phyloP scores from a whole-genome alignment of 179 eudicot genomes.

The Sideroxylon spinosum region DNA sequence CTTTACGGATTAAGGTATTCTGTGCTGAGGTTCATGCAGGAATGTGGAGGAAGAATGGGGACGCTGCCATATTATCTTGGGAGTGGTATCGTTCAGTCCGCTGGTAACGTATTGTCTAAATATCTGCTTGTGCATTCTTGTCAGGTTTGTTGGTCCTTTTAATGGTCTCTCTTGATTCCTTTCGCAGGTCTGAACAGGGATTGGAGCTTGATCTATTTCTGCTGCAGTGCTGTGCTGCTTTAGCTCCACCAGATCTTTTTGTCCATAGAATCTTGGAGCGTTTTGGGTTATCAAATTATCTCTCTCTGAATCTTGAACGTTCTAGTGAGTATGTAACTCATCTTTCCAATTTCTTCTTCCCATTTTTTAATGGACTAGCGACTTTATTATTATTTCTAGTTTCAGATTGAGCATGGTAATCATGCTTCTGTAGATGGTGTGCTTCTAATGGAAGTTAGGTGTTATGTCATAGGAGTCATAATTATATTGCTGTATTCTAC shows the following conservation, averaged over 20 bases:
- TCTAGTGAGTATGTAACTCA: conserved; percentile 81
- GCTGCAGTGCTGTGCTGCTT: conserved; percentile 95
- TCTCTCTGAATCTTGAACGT: conserved; percentile 49
- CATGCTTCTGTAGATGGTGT: background rate
- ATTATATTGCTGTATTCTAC: too few species aligned
- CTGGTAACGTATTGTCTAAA: conserved; percentile 45
- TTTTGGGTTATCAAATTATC: conserved; percentile 67
- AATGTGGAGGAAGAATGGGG: conserved; percentile 98
- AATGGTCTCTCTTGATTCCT: conserved; percentile 1
- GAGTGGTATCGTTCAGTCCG: conserved; percentile 87
- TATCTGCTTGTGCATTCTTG: background rate
- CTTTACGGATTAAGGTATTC: conserved; percentile 82
- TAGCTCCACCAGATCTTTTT: conserved; percentile 90
- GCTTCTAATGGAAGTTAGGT: background rate
- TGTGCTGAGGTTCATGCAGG: conserved; percentile 97
- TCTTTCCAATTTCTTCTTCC: conserved; percentile 14
- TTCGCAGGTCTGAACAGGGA: conserved; percentile 75
- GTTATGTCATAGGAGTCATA: too few species aligned
- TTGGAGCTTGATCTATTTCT: conserved; percentile 88
- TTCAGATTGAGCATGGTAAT: background rate
- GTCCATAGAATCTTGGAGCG: conserved; percentile 72
- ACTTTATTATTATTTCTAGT: background rate
- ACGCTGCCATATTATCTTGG: conserved; percentile 58
- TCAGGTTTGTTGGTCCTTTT: background rate
- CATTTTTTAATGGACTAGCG: background rate